Evolutionary conservation across 2,329 filamentous ascomycete genomes (phyloP).

Genomic region (Aspergillus sp.): DNA sequence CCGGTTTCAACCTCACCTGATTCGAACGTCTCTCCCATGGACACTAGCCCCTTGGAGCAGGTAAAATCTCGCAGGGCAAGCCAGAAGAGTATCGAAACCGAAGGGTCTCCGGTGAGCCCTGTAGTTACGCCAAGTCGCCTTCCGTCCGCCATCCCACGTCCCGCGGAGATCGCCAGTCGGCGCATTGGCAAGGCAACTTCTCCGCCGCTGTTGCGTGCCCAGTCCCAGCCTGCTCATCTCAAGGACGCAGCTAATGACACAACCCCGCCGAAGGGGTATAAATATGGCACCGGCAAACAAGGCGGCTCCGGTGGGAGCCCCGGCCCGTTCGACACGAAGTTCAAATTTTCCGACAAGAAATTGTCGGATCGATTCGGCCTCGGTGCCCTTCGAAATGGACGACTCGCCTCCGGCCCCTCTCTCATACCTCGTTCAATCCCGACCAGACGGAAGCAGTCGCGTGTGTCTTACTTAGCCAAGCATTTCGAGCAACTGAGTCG

Average conservation of each 20-base stretch:
- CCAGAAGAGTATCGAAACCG: conserved; percentile 16
- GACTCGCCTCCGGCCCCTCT: conserved; percentile 56
- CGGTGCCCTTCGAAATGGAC: conserved; percentile 60
- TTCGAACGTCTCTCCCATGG: conserved; percentile 7
- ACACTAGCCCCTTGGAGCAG: conserved; percentile 14
- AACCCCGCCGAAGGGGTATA: conserved; percentile 21
- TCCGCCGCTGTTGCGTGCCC: conserved; percentile 51
- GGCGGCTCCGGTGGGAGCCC: conserved; percentile 23
- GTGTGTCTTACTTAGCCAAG: conserved; percentile 86
- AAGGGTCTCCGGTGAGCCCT: conserved; percentile 5
- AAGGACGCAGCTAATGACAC: conserved; percentile 26
- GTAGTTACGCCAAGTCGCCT: conserved; percentile 26
- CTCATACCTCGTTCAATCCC: conserved; percentile 86
- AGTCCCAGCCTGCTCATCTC: conserved; percentile 50
- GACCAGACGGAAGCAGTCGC: conserved; percentile 66
- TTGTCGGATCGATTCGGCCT: conserved; percentile 71
- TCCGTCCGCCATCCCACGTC: conserved; percentile 42
- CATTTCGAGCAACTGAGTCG: conserved; percentile 96
- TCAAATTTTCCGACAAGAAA: conserved; percentile 65
- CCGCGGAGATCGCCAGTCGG: conserved; percentile 36
- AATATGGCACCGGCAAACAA: conserved; percentile 21
- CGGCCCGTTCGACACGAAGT: conserved; percentile 28
- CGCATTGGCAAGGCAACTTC: conserved; percentile 39
- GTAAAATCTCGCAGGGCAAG: conserved; percentile 5
- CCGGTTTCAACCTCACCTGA: conserved; percentile 8